Evolutionary conservation across 495 filamentous ascomycete genomes (phyloP), one percentile per base, ranked within the genome.

Genomic region (Podospora australis): DNA sequence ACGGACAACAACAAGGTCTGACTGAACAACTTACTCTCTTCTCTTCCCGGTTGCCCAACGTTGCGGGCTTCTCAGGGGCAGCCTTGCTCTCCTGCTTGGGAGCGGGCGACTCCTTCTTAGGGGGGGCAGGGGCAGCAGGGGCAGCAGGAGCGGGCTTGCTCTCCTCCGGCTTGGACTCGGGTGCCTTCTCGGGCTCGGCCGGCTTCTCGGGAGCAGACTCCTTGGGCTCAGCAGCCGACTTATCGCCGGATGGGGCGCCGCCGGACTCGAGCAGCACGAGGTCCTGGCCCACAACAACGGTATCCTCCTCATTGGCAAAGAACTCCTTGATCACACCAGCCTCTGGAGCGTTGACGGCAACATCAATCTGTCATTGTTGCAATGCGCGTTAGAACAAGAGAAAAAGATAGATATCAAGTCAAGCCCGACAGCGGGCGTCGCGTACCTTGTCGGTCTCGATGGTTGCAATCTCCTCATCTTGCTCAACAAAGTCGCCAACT

Each of bases 371-470:
- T 43, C 57, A 29, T 14, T 9, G 24, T 26, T 9, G 22, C 11
- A 45, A 35, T 2, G 28, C 28, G 22, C 39, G 49, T 55, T 26
- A 54, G 51, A 21, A 14, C 6, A 1, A 14, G 17, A n/a, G 1
- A 16, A 16, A 39, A 11, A 14, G 21, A 22, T 7, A 6, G 9
- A 16, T 8, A 4, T 23, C 14, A 22, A 6, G 6, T 21, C 13
- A 29, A 17, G 6, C 8, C 21, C 7, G 26, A 22, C 23, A 10
- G 39, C 44, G 21, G 20, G 38, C 2, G 39, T 54, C 17, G 50
- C 67, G 52, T 75, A 90, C 90, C 86, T 99, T 99, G 77, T 99
- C 94, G n/a, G 92, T 99, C 70, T 99, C 92, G 63, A 99, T 99
- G 26, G 94, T 95, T 23, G 92, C 94, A 62, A 99, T 92, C 66